Evolutionary conservation across 2,329 filamentous ascomycete species (phyloP).

Genomic region (Botryotinia narcissicola): DNA sequence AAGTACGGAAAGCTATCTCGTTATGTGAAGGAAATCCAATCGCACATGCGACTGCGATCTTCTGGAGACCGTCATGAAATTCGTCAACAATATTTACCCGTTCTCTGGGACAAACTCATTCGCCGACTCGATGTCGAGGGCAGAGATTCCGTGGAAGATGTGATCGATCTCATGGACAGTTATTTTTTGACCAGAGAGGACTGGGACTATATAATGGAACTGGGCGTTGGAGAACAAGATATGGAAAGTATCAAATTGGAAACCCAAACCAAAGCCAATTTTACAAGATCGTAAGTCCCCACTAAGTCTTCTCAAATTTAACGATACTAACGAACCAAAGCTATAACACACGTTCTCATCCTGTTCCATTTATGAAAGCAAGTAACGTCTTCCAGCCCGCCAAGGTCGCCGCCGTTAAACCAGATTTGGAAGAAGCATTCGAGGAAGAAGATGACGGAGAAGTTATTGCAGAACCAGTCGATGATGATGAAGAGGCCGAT

Average conservation of each 20-base stretch:
- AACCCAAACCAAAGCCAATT: slow-evolving; percentile 79
- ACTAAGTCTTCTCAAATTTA: background rate
- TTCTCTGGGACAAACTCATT: slow-evolving; percentile 79
- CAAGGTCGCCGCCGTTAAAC: slow-evolving; percentile 69
- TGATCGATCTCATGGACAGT: slow-evolving; percentile 95
- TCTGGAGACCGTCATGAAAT: slow-evolving; percentile 92
- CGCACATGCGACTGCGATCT: slow-evolving; percentile 89
- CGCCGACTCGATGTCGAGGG: slow-evolving; percentile 73
- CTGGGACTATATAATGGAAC: slow-evolving; percentile 87
- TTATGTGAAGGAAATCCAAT: slow-evolving; percentile 89
- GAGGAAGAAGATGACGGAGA: slow-evolving; percentile 82
- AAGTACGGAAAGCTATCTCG: slow-evolving; percentile 75
- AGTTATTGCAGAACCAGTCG: slow-evolving; percentile 54
- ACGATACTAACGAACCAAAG: slow-evolving; percentile 43
- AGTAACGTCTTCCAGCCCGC: slow-evolving; percentile 72
- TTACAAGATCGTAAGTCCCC: slow-evolving; percentile 75
- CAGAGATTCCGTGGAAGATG: slow-evolving; percentile 74
- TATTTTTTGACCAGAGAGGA: slow-evolving; percentile 95
- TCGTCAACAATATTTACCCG: slow-evolving; percentile 87
- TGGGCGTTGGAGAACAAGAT: slow-evolving; percentile 82
- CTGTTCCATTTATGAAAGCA: slow-evolving; percentile 94
- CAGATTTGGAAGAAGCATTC: slow-evolving; percentile 93
- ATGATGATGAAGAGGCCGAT: slow-evolving; percentile 72
- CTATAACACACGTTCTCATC: slow-evolving; percentile 84
- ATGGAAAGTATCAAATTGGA: slow-evolving; percentile 76